Conservation (phyloP, 2,329 filamentous ascomycete genomes). For the Bretziella fagacearum region DNA sequence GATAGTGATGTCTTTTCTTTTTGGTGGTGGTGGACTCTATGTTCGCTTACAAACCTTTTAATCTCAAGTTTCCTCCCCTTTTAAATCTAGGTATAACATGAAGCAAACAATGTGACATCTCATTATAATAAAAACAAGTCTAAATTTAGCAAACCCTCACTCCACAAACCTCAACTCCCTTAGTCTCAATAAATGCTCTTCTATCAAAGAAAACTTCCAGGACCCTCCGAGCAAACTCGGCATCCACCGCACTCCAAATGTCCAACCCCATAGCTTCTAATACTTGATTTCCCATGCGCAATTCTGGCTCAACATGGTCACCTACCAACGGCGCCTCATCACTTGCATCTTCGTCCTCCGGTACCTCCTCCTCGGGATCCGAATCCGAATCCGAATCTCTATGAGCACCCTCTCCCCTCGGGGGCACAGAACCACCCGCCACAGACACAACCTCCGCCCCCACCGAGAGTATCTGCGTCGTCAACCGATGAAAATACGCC, state of each 20-base stretch:
- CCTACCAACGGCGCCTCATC: constrained; percentile 23
- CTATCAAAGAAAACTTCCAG: constrained; percentile 49
- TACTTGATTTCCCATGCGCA: constrained; percentile 46
- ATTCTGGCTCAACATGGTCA: constrained; percentile 17
- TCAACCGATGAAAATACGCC: constrained; percentile 66
- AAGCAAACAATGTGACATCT: too few species aligned
- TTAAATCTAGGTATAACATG: too few species aligned
- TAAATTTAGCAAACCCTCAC: constrained; percentile 51
- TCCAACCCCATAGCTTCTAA: constrained; percentile 60
- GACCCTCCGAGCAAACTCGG: constrained; percentile 48
- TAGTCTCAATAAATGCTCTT: constrained; percentile 45
- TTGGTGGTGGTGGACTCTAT: not conserved
- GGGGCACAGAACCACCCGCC: constrained; percentile 25
- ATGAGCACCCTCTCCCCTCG: constrained; percentile 19
- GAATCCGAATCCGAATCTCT: constrained; percentile 21
- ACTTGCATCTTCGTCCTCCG: constrained; percentile 15
- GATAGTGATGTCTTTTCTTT: constrained; percentile 3
- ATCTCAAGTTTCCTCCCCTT: too few species aligned
- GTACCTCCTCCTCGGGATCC: constrained; percentile 19
- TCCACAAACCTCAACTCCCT: constrained; percentile 59
- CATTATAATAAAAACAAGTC: too few species aligned
- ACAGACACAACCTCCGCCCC: constrained; percentile 40
- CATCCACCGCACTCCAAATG: constrained; percentile 55
- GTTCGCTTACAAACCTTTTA: too few species aligned
- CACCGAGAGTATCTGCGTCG: constrained; percentile 44